Evolutionary conservation across 2,329 filamentous ascomycete species (phyloP).

Genomic region (Aaosphaeria arxii): DNA sequence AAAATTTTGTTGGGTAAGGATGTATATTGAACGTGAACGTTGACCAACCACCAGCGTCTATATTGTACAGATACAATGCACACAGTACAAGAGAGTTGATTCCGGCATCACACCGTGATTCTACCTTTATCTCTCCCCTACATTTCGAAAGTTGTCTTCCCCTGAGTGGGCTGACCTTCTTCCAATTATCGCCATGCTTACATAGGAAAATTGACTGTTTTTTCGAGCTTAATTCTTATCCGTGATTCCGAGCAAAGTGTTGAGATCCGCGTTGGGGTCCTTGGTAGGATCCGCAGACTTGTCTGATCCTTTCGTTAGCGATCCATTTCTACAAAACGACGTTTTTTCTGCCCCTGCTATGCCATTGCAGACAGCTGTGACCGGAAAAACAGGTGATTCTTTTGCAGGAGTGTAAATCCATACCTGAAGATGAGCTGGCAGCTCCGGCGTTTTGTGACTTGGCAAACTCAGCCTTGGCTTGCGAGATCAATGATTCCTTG

Average conservation of each 20-base stretch:
- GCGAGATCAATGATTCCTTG: slow-evolving; percentile 86
- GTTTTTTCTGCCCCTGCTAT: background rate
- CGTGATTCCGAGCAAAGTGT: slow-evolving; percentile 54
- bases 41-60: slow-evolving; percentile 32
- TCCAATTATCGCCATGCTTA: slow-evolving; percentile 15
- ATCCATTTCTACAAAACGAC: background rate
- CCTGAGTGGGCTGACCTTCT: too few species aligned
- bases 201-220: slow-evolving; percentile 12
- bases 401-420: slow-evolving; percentile 46
- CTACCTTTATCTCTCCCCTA: slow-evolving; percentile 4
- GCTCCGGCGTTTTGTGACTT: slow-evolving; percentile 61
- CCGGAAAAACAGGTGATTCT: slow-evolving; percentile 26
- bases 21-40: slow-evolving; percentile 28
- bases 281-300: slow-evolving; percentile 52
- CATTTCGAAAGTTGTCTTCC: slow-evolving; percentile 2
- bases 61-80: slow-evolving; percentile 42
- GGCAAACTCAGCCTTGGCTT: slow-evolving; percentile 87
- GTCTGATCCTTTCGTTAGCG: too few species aligned
- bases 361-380: too few species aligned
- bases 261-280: slow-evolving; percentile 89
- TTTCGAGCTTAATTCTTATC: slow-evolving; percentile 28
- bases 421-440: slow-evolving; percentile 29
- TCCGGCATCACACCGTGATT: slow-evolving; percentile 3
- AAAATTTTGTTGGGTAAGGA: slow-evolving; percentile 11
- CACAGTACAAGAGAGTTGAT: slow-evolving; percentile 31